Evolutionary conservation across 1,139 yeast species (phyloP).

Genomic region (Kurtzmaniella quercitrusa): DNA sequence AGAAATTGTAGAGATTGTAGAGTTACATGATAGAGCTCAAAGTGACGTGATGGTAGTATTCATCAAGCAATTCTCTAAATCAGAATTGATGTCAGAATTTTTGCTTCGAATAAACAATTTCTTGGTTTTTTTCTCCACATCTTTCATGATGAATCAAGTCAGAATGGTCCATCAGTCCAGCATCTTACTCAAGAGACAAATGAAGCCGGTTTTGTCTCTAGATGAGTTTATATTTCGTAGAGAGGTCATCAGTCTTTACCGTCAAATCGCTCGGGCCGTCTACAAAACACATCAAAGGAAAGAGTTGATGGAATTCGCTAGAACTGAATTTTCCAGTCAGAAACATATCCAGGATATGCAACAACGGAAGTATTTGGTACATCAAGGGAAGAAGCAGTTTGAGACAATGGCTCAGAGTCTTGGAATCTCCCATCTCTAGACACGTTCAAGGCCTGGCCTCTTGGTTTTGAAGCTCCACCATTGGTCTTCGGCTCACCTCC

Average conservation of each 20-base stretch:
- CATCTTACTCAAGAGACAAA: neutral
- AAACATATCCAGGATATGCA: slow-evolving; percentile 25
- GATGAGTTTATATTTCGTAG: slow-evolving; percentile 41
- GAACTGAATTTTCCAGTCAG: slow-evolving; percentile 31
- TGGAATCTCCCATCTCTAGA: slow-evolving; percentile 8
- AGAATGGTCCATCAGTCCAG: neutral
- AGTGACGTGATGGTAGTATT: no score
- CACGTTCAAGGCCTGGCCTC: no score
- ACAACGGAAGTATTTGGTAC: slow-evolving; percentile 37
- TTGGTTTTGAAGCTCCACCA: no score
- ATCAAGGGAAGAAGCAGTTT: slow-evolving; percentile 26
- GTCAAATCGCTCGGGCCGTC: slow-evolving; percentile 29
- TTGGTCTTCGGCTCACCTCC: neutral
- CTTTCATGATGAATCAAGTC: neutral
- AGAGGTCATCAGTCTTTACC: slow-evolving; percentile 28
- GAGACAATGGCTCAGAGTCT: slow-evolving; percentile 19
- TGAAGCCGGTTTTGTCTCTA: slow-evolving; percentile 22
- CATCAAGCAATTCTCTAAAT: no score
- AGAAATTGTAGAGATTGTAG: no score
- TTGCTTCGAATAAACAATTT: neutral
- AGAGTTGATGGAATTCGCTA: slow-evolving; percentile 30
- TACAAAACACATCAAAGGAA: slow-evolving; percentile 34
- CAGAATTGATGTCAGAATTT: neutral
- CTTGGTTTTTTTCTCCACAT: neutral
- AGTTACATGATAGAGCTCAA: no score